Percentiles rank a stretch among this genome's conserved stretches.
phyloP scores from a whole-genome alignment of 2,329 filamentous ascomycete genomes.

The Aureobasidium subglaciale region DNA sequence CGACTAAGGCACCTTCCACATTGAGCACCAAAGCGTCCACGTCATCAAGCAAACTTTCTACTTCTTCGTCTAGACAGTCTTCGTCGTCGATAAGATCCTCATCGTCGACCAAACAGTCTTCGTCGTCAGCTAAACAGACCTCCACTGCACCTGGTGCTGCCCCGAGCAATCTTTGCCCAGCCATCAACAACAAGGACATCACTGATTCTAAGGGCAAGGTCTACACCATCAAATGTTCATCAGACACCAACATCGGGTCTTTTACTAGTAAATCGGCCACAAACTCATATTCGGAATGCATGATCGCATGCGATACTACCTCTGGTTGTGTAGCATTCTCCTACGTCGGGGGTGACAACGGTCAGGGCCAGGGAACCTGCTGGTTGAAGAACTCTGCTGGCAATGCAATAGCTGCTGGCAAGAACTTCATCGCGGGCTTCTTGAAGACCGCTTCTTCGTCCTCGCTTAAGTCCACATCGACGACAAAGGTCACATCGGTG shows the following conservation, averaged over 20 bases:
- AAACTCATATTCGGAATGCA: constrained; percentile 16
- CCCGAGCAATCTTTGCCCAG: constrained; percentile 18
- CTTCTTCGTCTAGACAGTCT: not conserved
- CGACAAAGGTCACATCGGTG: not conserved
- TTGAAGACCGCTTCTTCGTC: not conserved
- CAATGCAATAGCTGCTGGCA: constrained; percentile 9
- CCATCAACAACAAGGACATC: constrained; percentile 19
- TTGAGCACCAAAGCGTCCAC: constrained; percentile 6
- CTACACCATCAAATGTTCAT: constrained; percentile 16
- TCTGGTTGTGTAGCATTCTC: constrained; percentile 17
- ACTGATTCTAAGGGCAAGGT: constrained; percentile 16
- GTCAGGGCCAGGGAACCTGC: constrained; percentile 9
- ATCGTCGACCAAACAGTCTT: not conserved
- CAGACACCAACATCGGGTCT: constrained; percentile 13
- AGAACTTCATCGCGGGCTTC: constrained; percentile 14
- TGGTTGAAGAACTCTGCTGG: constrained; percentile 17
- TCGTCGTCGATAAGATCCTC: too few species aligned
- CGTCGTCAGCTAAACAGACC: not conserved
- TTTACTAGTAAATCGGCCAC: constrained; percentile 14
- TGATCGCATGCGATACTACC: constrained; percentile 13
- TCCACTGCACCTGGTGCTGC: not conserved
- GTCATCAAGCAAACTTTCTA: not conserved
- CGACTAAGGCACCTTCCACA: not conserved
- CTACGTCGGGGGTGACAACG: constrained; percentile 17
- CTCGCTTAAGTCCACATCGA: not conserved